These are phyloP conservation scores for Nemania sp. DNA, from an alignment of 2,329 filamentous ascomycete genomes.

Conservation along the genomic window DNA sequence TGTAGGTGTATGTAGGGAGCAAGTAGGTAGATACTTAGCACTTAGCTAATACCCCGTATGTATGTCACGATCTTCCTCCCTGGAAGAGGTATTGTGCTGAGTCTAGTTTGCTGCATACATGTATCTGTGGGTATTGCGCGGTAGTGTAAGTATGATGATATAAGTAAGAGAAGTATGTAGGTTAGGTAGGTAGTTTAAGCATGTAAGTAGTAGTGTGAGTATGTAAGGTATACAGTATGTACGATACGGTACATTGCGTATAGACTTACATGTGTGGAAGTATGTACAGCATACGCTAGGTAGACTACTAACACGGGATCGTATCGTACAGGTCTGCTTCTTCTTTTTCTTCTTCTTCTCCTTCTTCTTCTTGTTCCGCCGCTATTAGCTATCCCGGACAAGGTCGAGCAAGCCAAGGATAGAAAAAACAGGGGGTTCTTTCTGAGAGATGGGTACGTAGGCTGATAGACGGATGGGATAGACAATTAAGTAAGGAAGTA, in stretches of 20 bases:
- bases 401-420: conserved; percentile 4
- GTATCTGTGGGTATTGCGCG: conserved; percentile 4
- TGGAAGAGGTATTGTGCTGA: not conserved
- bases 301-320: not conserved
- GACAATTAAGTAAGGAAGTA: not conserved
- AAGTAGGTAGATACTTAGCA: not conserved
- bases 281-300: not conserved
- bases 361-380: not conserved
- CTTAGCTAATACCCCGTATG: not conserved
- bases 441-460: conserved; percentile 1
- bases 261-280: not conserved
- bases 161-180: too few relatives aligned
- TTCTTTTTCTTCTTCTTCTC: not conserved
- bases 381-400: not conserved
- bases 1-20: too few relatives aligned
- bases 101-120: not conserved
- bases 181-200: too few relatives aligned
- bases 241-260: conserved; percentile 1
- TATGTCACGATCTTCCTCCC: not conserved
- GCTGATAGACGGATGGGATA: not conserved
- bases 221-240: not conserved
- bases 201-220: not conserved
- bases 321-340: conserved; percentile 3
- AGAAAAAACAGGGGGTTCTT: not conserved
- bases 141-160: conserved; percentile 4